Percentiles rank a stretch among this genome's conserved stretches.
Conservation (phyloP, 805 yeast species). For the Lachancea dasiensis region DNA sequence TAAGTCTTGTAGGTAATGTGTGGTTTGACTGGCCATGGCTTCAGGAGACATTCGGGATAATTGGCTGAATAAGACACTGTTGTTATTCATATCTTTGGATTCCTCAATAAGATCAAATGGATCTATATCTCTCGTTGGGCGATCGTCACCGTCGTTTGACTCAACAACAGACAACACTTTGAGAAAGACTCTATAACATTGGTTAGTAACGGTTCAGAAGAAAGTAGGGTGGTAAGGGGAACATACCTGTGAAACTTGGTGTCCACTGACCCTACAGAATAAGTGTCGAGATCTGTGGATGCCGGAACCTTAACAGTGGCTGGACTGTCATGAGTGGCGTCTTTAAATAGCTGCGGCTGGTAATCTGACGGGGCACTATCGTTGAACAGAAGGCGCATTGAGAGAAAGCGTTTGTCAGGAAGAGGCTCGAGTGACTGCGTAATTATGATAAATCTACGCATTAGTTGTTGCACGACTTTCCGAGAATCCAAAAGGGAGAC, state of each 20-base stretch:
- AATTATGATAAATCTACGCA: conserved; percentile 45
- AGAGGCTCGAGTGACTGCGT: conserved; percentile 50
- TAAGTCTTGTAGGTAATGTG: conserved; percentile 27
- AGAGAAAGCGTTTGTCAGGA: conserved; percentile 42
- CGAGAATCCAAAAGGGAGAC: conserved; percentile 35
- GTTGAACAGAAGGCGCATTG: conserved; percentile 46
- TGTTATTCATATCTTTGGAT: not conserved
- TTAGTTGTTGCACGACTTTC: conserved; percentile 41
- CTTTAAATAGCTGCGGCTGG: conserved; percentile 45
- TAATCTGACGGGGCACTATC: conserved; percentile 42
- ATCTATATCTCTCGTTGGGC: conserved; percentile 16
- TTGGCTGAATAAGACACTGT: not conserved
- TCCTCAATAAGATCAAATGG: conserved; percentile 25
- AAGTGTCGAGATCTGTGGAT: conserved; percentile 14
- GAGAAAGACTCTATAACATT: conserved; percentile 16
- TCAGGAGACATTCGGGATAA: not conserved
- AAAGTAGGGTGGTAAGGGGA: not conserved
- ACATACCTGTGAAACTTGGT: conserved; percentile 30
- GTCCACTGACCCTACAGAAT: conserved; percentile 29
- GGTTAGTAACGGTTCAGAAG: conserved; percentile 1
- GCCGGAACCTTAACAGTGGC: conserved; percentile 33
- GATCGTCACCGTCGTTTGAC: conserved; percentile 1
- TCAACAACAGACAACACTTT: conserved; percentile 28
- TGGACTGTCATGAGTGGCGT: conserved; percentile 35
- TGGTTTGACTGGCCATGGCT: conserved; percentile 28